Evolutionary conservation across 139 green algal species (phyloP).

Genomic region (Astrephomene gubernaculifera): DNA sequence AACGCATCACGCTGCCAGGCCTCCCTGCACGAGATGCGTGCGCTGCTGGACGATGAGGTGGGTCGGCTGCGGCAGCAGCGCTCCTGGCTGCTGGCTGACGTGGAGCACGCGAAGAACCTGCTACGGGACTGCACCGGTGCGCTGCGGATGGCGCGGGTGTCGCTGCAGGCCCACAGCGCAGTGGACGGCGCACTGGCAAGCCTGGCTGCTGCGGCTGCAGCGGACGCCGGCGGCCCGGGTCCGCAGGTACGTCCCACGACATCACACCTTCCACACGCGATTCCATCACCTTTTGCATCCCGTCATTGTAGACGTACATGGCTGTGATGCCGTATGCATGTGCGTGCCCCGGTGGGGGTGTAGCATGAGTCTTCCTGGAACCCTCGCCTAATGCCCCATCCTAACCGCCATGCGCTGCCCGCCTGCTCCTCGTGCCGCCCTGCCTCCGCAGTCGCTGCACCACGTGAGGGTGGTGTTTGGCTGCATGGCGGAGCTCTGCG

Average conservation of each 20-base stretch:
- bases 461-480: slow-evolving; percentile 30
- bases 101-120: neutral
- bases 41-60: neutral
- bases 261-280: neutral
- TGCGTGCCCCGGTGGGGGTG: too few relatives aligned
- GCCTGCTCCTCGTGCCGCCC: neutral
- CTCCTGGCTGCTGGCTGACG: neutral
- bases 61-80: neutral
- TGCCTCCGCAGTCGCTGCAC: slow-evolving; percentile 6
- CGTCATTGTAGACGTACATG: neutral
- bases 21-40: neutral
- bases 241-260: neutral
- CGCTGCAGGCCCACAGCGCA: neutral
- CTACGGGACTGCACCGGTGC: neutral
- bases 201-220: neutral
- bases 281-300: neutral
- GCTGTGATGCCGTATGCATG: neutral
- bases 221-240: neutral
- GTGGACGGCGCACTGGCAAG: slow-evolving; percentile 1
- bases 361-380: too few relatives aligned
- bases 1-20: neutral
- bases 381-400: too few relatives aligned
- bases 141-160: slow-evolving; percentile 2
- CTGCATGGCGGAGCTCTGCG: slow-evolving; percentile 41
- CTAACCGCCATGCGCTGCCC: neutral